Base-by-base conservation (phyloP, 805 yeast genomes). In the Nakazawaea molendinolei region DNA sequence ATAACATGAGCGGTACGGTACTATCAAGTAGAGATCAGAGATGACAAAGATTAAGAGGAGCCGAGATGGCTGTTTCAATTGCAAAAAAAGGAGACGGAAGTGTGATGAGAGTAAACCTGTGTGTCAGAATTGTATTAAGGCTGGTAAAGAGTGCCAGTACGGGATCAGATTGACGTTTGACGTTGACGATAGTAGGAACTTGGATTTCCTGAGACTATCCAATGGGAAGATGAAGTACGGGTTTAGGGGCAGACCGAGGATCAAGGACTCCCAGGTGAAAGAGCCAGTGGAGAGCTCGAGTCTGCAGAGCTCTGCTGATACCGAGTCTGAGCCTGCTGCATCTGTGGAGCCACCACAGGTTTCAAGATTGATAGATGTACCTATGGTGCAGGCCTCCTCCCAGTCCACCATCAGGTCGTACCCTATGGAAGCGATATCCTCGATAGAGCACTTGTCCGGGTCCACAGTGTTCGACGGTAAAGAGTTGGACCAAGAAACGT, bases 61-160 rank as follows among this genome's bases (percentile, higher is more conserved):
- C 5, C 52, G 79, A 41, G 71, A 71, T 3, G 80, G 79, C 0
- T 74, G 80, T 42, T 68, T 76, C 67, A 73, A 76, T 1, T 74
- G 80, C 49, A 72, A 73, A 44, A 60, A 54, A 40, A 56, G 73
- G 38, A 65, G 75, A 40, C 52, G 76, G 36, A 74, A 74, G 43
- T 74, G 80, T 48, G 79, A 73, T 46, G 80, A 74, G 45, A 59
- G 60, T 2, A 71, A 67, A 41, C 80, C 80, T 2, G 44, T 37
- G 8, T 74, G 80, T 49, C 50, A 55, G 26, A 74, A 71, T 46
- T 74, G 79, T 42, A 15, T 52, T 3, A 61, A 56, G 19, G 56
- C 65, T 3, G 71, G 71, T 1, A 51, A 69, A 22, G 39, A 36
- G 8, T 74, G 80, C 36, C 78, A 76, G 2, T 74, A 74, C 49